These are phyloP conservation scores for Pseudogymnoascus sp. DNA, from an alignment of 2,329 filamentous ascomycete species.

Conservation along the genomic window DNA sequence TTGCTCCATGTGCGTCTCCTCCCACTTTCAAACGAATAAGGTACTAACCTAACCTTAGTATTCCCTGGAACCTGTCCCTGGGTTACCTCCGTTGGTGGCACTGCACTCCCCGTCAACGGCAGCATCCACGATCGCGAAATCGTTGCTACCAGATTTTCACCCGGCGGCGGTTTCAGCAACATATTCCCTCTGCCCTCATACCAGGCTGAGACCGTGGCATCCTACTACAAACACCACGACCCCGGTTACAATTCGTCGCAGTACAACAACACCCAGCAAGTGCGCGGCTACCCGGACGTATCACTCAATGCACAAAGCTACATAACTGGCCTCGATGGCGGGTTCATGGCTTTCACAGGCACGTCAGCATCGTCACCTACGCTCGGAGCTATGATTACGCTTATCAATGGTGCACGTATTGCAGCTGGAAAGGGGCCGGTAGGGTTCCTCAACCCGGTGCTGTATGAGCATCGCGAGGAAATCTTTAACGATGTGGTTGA, in stretches of 20 bases:
- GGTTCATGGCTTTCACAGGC: slow-evolving; percentile 18
- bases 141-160: slow-evolving; percentile 29
- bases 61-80: slow-evolving; percentile 62
- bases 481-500: slow-evolving; percentile 28
- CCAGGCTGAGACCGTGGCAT: slow-evolving; percentile 18
- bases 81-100: slow-evolving; percentile 58
- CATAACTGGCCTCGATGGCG: slow-evolving; percentile 19
- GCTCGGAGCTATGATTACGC: slow-evolving; percentile 44
- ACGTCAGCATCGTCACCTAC: slow-evolving; percentile 41
- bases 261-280: slow-evolving; percentile 21
- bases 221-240: slow-evolving; percentile 20
- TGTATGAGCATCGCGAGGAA: slow-evolving; percentile 22
- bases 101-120: slow-evolving; percentile 34
- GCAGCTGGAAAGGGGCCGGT: slow-evolving; percentile 28
- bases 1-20: slow-evolving; percentile 13
- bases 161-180: slow-evolving; percentile 41
- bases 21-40: neutral
- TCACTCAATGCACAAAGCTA: slow-evolving; percentile 22
- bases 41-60: slow-evolving; percentile 32
- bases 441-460: slow-evolving; percentile 32
- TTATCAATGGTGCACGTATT: slow-evolving; percentile 32
- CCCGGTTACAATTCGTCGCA: slow-evolving; percentile 20
- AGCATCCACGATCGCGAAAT: slow-evolving; percentile 18
- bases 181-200: slow-evolving; percentile 23
- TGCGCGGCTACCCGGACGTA: slow-evolving; percentile 25